These are phyloP conservation scores for Alternaria sp. DNA, from an alignment of 2,329 filamentous ascomycete species.

Conservation along the genomic window DNA sequence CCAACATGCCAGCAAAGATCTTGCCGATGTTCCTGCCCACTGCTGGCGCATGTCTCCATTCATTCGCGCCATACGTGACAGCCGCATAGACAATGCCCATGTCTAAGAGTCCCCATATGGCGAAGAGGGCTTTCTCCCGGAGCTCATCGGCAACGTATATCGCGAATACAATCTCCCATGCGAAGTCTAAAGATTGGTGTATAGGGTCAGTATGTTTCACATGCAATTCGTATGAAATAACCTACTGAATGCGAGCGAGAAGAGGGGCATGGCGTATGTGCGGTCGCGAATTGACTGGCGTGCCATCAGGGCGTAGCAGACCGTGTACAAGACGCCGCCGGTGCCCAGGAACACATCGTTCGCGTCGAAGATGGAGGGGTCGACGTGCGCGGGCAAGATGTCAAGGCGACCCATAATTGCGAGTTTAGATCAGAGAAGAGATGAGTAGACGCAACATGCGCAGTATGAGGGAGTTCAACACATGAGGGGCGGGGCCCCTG, in stretches of 20 bases:
- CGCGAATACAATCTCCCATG: conserved; percentile 60
- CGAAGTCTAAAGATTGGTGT: conserved; percentile 44
- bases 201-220: neutral
- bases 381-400: conserved; percentile 23
- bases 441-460: neutral
- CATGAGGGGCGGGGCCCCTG: neutral
- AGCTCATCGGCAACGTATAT: conserved; percentile 55
- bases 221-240: neutral
- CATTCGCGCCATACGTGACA: conserved; percentile 52
- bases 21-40: conserved; percentile 52
- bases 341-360: conserved; percentile 19
- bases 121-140: conserved; percentile 55
- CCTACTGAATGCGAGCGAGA: conserved; percentile 54
- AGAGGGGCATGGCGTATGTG: conserved; percentile 59
- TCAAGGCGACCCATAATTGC: conserved; percentile 6
- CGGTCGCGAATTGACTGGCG: conserved; percentile 54
- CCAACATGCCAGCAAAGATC: conserved; percentile 48
- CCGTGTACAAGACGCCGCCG: conserved; percentile 24
- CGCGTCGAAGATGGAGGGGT: conserved; percentile 13
- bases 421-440: neutral
- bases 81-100: conserved; percentile 56
- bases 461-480: neutral
- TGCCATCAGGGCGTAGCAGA: conserved; percentile 56
- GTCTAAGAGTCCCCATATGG: conserved; percentile 59
- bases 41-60: conserved; percentile 53